Evolutionary conservation across 2,329 filamentous ascomycete genomes (phyloP), one percentile per base, ranked within the genome.

Genomic region (Colletotrichum falcatum): DNA sequence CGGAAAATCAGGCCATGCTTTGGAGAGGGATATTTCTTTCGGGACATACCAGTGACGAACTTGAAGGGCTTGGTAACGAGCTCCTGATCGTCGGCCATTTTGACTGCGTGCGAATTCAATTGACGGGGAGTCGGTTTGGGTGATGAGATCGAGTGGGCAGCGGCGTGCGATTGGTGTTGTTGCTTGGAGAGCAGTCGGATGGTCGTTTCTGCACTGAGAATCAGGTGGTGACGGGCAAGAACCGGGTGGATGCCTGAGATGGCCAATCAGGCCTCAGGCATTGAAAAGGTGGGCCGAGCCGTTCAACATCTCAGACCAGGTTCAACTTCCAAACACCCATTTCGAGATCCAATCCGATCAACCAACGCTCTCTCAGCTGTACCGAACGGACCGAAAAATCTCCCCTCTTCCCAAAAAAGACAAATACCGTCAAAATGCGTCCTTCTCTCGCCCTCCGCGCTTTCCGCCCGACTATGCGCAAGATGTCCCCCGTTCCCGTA

Each of bases 51-150:
- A 87, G 95, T 98, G 81, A 98, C 96, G 87, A 98, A 98, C 93
- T 99, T 99, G 92, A 99, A 99, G 85, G 97, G 97, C 91, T 98
- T 99, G 86, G 95, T 98, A 77, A 89, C 88, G 84, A 88, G 88
- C 84, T 97, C 93, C 78, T 83, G 79, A 79, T 93, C 92, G 86
- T 97, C 94, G 83, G 94, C 92, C 95, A 99, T 99, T 78, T 86
- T 95, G 89, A 84, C 84, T 80, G 81, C 81, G 79, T 78, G 72
- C 62, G 51, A 70, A 74, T 65, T 67, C 66, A 74, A 74, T 77
- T 75, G 72, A 73, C 70, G 72, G 72, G 71, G 73, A 61, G 66
- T 74, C 74, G 71, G 74, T 63, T 77, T 76, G 78, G 78, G 74
- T 74, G 73, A 72, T 74, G 66, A 74, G 61, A 76, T 72, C 72